Percentiles rank a stretch among this genome's conserved stretches.
These are phyloP conservation scores for Alternaria triticina DNA, from an alignment of 2,329 filamentous ascomycete genomes.

Conservation along the genomic window DNA sequence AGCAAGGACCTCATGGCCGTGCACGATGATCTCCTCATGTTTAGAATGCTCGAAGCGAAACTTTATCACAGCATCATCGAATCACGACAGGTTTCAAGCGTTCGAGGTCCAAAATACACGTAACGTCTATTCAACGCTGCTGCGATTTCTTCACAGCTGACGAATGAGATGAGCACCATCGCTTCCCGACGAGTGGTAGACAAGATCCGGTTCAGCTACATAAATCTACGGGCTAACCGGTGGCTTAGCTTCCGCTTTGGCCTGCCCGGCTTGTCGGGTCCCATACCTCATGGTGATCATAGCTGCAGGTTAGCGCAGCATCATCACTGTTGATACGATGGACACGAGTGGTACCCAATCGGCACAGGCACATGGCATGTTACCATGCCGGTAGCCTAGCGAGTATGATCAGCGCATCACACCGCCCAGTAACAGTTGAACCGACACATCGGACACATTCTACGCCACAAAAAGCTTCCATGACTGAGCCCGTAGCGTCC, in stretches of 20 bases:
- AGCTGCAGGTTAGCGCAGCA: constrained; percentile 21
- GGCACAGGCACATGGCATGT: constrained; percentile 12
- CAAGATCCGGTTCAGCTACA: constrained; percentile 16
- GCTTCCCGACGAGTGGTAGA: constrained; percentile 19
- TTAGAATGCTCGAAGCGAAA: constrained; percentile 15
- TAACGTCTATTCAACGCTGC: constrained; percentile 5
- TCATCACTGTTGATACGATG: constrained; percentile 14
- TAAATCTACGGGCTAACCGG: constrained; percentile 16
- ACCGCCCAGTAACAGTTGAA: constrained; percentile 21
- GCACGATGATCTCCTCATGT: constrained; percentile 17
- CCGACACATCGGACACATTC: constrained; percentile 23
- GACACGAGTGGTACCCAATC: constrained; percentile 17
- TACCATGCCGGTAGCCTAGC: constrained; percentile 18
- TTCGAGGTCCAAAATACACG: constrained; percentile 3
- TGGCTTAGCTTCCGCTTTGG: constrained; percentile 22
- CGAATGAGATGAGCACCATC: constrained; percentile 22
- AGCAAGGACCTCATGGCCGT: constrained; percentile 6
- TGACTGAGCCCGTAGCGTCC: constrained; percentile 18
- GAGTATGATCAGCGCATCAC: constrained; percentile 18
- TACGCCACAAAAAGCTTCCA: constrained; percentile 31
- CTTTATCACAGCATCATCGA: constrained; percentile 10
- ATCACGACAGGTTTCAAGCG: constrained; percentile 9
- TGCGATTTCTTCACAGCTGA: constrained; percentile 7
- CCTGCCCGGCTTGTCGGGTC: constrained; percentile 22
- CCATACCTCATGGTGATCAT: constrained; percentile 27